Base-by-base conservation (phyloP, 202 grass and related monocot genomes). In the Bolboschoenoplectus hybrid region DNA sequence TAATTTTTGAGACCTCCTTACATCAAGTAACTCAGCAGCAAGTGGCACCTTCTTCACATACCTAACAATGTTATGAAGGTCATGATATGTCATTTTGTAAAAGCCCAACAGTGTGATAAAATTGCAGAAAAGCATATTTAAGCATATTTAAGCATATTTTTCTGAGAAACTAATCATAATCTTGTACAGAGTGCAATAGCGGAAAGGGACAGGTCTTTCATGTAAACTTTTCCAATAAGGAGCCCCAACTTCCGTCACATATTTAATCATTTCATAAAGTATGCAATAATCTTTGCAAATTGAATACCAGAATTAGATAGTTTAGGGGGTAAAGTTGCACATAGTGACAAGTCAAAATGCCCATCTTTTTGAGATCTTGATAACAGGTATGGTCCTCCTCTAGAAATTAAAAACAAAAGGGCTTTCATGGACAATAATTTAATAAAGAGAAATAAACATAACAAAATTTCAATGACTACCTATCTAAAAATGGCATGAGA, bases 401-500 rank as follows among this genome's bases (percentile, higher is more conserved):
- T 6, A 66, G 69, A 1, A 19, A 60, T 41, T 58, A 38, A 2
- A 75, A 49, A 35, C 38, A 35, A 81, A 85, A 3, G 84, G 68
- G 1, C 53, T 62, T 79, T 51, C 17, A 52, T 49, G 16, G 26
- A 53, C 38, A 52, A 81, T 82, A 61, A 32, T 47, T 11, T 17
- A 62, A 89, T 41, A 38, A 36, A 19, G 32, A 49, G 8, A 49
- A 67, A 62, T 9, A 80, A 86, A 63, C 13, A 20, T 51, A 9
- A 60, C 32, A 60, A 66, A 76, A 50, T 56, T 61, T 39, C 36
- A 85, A 49, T 34, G 55, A 82, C 86, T 92, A 98, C 96, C 93
- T 95, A 74, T 98, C 96, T 91, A 98, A 86, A 87, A 98, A 98
- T 69, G 93, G 93, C 96, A 98, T 94, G 80, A 98, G 84, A 87